phyloP scores from a whole-genome alignment of 2,329 filamentous ascomycete genomes.

The Fusarium nygamai region DNA sequence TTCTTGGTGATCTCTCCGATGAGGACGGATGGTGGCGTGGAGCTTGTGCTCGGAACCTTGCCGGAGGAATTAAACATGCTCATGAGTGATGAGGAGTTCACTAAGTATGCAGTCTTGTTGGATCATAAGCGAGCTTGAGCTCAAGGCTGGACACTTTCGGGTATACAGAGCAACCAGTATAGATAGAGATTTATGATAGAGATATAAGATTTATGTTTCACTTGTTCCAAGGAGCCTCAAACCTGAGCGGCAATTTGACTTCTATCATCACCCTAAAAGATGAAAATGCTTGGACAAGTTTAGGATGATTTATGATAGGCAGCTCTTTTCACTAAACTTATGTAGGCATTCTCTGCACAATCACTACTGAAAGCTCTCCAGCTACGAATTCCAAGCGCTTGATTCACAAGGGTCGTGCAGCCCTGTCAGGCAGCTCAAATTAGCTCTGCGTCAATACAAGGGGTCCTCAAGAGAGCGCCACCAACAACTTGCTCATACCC shows the following conservation, averaged over 20 bases:
- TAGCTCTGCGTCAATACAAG: neutral
- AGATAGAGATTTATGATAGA: neutral
- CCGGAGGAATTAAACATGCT: conserved; percentile 13
- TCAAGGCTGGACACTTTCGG: no score
- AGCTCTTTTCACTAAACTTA: neutral
- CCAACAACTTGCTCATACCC: conserved; percentile 8
- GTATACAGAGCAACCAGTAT: neutral
- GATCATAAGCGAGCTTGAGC: neutral
- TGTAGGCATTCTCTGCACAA: neutral
- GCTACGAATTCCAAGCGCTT: neutral
- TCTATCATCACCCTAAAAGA: accelerated
- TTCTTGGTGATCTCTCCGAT: conserved; percentile 8
- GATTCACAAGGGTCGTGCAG: accelerated
- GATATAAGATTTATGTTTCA: accelerated
- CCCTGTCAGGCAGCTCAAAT: neutral
- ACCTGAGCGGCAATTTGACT: neutral
- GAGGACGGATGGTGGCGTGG: neutral
- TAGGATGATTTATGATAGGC: no score
- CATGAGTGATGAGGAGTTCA: conserved; percentile 4
- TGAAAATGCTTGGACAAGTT: neutral
- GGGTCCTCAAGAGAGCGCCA: neutral
- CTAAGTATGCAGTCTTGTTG: neutral
- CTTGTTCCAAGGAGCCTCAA: neutral
- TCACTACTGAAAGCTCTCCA: neutral
- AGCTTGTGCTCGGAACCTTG: neutral